A percentile compares a stretch with the other conserved stretches of the same genome.
Conservation (phyloP, 192 early-diverging fungal genomes). For the Coemansia sp. region DNA sequence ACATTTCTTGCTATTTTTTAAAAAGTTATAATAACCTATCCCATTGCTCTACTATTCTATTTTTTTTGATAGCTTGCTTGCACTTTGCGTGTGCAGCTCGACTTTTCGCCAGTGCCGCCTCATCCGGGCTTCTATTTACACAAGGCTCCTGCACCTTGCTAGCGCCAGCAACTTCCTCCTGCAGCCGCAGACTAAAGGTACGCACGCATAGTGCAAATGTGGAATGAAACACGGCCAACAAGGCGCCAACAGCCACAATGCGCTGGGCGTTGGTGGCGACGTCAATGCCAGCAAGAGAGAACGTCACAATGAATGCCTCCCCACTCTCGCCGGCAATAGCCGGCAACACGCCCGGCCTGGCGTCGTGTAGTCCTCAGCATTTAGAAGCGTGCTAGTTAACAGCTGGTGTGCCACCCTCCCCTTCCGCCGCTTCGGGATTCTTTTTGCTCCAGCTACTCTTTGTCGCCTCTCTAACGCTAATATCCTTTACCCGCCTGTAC, state of each 20-base stretch:
- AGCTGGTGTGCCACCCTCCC: too few species aligned
- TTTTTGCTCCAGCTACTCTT: neutral
- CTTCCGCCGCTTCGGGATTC: too few species aligned
- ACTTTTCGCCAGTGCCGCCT: too few species aligned
- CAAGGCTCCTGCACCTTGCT: too few species aligned
- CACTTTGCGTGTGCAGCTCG: too few species aligned
- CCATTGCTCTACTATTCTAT: too few species aligned
- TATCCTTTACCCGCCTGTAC: neutral
- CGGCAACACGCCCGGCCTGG: neutral
- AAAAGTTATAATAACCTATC: too few species aligned
- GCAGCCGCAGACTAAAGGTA: neutral
- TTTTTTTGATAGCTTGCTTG: too few species aligned
- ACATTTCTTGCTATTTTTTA: neutral
- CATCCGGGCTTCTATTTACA: too few species aligned
- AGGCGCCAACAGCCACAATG: neutral
- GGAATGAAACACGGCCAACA: neutral
- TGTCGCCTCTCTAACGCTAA: neutral
- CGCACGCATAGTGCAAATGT: neutral
- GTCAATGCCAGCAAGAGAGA: conserved; percentile 3
- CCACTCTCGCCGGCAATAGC: neutral
- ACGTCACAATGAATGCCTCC: neutral
- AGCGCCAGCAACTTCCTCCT: too few species aligned
- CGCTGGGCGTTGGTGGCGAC: neutral
- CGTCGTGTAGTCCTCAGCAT: neutral
- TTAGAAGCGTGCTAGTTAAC: neutral